phyloP scores from a whole-genome alignment of 2,329 filamentous ascomycete species.

The Fonsecaea pedrosoi region DNA sequence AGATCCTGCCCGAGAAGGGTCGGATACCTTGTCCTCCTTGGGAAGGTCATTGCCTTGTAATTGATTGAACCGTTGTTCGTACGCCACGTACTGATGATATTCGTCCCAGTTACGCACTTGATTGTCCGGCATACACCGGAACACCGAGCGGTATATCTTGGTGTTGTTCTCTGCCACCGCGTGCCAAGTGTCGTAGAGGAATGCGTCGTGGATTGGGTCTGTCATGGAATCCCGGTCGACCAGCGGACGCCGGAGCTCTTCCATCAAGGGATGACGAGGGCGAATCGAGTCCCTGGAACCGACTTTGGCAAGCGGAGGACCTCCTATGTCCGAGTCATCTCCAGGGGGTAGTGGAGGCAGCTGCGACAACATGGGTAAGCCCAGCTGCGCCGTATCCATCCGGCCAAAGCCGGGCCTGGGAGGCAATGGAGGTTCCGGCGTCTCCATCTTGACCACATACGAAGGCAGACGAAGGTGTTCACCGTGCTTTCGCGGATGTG shows the following conservation, averaged over 20 bases:
- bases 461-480: slow-evolving; percentile 42
- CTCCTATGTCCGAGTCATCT: slow-evolving; percentile 84
- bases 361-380: slow-evolving; percentile 71
- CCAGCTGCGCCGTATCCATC: slow-evolving; percentile 70
- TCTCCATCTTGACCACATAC: slow-evolving; percentile 43
- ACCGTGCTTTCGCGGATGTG: slow-evolving; percentile 57
- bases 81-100: slow-evolving; percentile 83
- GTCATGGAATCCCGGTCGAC: slow-evolving; percentile 93
- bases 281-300: slow-evolving; percentile 62
- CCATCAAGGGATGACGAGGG: slow-evolving; percentile 56
- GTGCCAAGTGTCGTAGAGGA: slow-evolving; percentile 89
- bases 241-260: slow-evolving; percentile 74
- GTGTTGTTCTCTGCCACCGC: slow-evolving; percentile 92
- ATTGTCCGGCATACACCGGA: slow-evolving; percentile 95
- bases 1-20: slow-evolving; percentile 53
- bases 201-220: slow-evolving; percentile 81
- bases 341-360: slow-evolving; percentile 71
- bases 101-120: slow-evolving; percentile 93
- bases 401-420: slow-evolving; percentile 65
- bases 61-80: slow-evolving; percentile 77
- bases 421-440: slow-evolving; percentile 61
- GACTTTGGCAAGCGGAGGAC: slow-evolving; percentile 68
- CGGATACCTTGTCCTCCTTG: slow-evolving; percentile 26
- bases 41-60: slow-evolving; percentile 60
- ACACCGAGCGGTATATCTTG: slow-evolving; percentile 89